phyloP scores from a whole-genome alignment of 345 rosid genomes.

The Conringia planisiliqua region DNA sequence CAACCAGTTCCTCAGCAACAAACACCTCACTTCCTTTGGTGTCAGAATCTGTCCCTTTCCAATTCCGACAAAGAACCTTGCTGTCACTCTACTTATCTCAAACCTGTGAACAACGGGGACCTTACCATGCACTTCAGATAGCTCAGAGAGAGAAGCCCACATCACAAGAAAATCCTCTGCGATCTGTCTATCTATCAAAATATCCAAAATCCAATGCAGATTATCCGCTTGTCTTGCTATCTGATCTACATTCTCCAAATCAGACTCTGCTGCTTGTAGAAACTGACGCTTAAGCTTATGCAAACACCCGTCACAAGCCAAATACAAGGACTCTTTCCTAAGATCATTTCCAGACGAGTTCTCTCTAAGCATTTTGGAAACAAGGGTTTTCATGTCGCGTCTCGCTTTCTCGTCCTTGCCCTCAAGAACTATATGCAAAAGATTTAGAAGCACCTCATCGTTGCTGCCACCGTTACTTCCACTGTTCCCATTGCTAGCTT shows the following conservation, averaged over 20 bases:
- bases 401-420: constrained; percentile 97
- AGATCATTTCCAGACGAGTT: constrained; percentile 87
- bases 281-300: constrained; percentile 59
- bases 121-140: constrained; percentile 65
- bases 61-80: constrained; percentile 85
- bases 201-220: constrained; percentile 90
- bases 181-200: constrained; percentile 85
- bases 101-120: constrained; percentile 74
- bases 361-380: constrained; percentile 93
- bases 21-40: constrained; percentile 73
- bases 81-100: constrained; percentile 85
- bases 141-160: constrained; percentile 90
- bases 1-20: constrained; percentile 84
- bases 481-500: constrained; percentile 39
- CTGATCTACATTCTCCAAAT: constrained; percentile 60
- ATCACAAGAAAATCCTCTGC: constrained; percentile 81
- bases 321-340: constrained; percentile 80
- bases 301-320: constrained; percentile 83
- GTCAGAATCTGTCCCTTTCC: constrained; percentile 94
- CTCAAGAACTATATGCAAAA: constrained; percentile 84
- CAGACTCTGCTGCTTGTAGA: constrained; percentile 63
- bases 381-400: constrained; percentile 95
- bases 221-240: constrained; percentile 95
- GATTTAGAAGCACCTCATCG: constrained; percentile 80
- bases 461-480: constrained; percentile 49